Base-by-base conservation (phyloP, 2,329 filamentous ascomycete species). In the Penicillium brasilianum region DNA sequence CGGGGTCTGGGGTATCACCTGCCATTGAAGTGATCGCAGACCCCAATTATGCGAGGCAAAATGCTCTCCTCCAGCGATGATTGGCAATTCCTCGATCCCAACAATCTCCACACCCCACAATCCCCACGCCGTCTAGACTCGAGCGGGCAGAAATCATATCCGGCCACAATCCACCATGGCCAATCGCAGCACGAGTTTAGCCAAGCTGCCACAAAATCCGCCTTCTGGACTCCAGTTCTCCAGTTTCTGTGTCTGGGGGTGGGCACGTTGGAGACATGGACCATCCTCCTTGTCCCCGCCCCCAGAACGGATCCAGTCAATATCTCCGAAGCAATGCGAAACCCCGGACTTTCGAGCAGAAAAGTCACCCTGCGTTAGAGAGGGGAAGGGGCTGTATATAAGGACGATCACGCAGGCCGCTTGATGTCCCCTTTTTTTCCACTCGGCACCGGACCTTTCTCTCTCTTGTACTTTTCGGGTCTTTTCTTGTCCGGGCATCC, bases 91-190 rank as follows among this genome's bases (percentile, higher is more conserved):
- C 4, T 41, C n/a, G 7, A 37, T 43, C 39, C n/a, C n/a, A 32
- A 54, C 25, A 41, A n/a, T 32, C 36, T 48, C 18, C 51, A 28
- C n/a, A n/a, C 48, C 51, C 55, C 51, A 46, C 55, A 36, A 52
- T 59, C 37, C 37, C 59, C 55, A 61, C 59, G 37, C 14, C 14
- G n/a, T 28, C 30, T 20, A 30, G 13, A 22, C 52, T 20, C n/a
- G 3, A 5, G 6, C 37, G 51, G 59, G 56, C 36, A 61, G 32
- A 61, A 55, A 46, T 28, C 36, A 61, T 61, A 59, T 30, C 59
- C 59, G 59, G 46, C 28, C 13, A 28, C 3, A 8, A 13, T 5
- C 16, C 13, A n/a, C 14, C 25, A 25, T 28, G 18, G 20, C 56
- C 56, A 53, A 58, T 58, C 14, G 6, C 39, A 28, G 8, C 30